A percentile compares a stretch with the other conserved stretches of the same genome.
phyloP scores from a whole-genome alignment of 805 yeast genomes.

The Ogataea paraovalis region DNA sequence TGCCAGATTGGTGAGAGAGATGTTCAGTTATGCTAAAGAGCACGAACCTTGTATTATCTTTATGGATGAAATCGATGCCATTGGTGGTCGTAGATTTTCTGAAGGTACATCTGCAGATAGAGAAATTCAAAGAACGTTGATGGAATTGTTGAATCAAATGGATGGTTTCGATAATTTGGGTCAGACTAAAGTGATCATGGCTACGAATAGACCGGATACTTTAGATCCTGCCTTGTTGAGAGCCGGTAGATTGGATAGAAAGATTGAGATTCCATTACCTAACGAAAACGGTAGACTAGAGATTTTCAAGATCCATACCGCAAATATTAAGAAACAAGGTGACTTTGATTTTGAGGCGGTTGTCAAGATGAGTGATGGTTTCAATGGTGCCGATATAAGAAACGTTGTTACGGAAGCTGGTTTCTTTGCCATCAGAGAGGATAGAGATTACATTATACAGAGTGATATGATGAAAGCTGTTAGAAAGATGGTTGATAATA shows the following conservation, averaged over 20 bases:
- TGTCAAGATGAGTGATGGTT: constrained; percentile 98
- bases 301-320: constrained; percentile 88
- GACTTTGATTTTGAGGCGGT: constrained; percentile 96
- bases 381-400: constrained; percentile 97
- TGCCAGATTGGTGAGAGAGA: constrained; percentile 93
- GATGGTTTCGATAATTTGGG: constrained; percentile 97
- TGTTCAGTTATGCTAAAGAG: constrained; percentile 96
- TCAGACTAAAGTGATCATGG: constrained; percentile 96
- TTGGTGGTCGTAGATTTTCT: constrained; percentile 95
- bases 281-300: constrained; percentile 94
- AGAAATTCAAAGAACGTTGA: constrained; percentile 94
- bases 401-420: constrained; percentile 98
- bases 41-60: constrained; percentile 98
- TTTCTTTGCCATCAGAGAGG: constrained; percentile 96
- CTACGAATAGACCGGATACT: constrained; percentile 98
- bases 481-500: constrained; percentile 92
- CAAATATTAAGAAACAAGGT: constrained; percentile 82
- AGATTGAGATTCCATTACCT: constrained; percentile 92
- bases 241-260: constrained; percentile 96
- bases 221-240: constrained; percentile 94
- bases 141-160: constrained; percentile 97
- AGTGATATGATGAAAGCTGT: constrained; percentile 97
- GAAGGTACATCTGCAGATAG: constrained; percentile 99
- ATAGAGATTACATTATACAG: constrained; percentile 90
- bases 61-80: constrained; percentile 98